A percentile compares a stretch with the other conserved stretches of the same genome.
These are phyloP conservation scores for Diaporthe citrichinensis DNA, from an alignment of 2,329 filamentous ascomycete genomes.

Conservation along the genomic window DNA sequence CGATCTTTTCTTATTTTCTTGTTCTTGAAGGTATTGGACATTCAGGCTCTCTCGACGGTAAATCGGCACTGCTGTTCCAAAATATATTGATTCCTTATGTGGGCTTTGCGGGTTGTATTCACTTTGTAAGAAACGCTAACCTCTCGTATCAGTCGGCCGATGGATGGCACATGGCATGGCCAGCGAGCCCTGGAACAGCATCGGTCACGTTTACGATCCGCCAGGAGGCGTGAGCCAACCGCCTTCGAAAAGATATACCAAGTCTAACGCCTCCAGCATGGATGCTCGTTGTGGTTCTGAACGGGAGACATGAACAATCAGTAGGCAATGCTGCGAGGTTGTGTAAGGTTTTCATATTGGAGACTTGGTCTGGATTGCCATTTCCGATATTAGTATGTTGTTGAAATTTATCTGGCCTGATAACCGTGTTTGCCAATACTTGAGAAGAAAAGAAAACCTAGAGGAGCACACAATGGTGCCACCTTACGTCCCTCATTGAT, in stretches of 20 bases:
- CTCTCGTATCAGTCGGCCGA: background rate
- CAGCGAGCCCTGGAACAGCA: background rate
- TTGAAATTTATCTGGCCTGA: too few relatives aligned
- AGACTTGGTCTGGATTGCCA: background rate
- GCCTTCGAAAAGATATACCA: background rate
- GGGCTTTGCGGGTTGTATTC: background rate
- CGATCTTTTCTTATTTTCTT: background rate
- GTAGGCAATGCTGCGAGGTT: background rate
- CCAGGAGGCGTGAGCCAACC: background rate
- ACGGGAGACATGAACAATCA: background rate
- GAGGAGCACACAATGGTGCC: too few relatives aligned
- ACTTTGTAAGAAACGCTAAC: background rate
- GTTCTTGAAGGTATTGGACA: background rate
- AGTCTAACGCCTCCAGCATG: background rate
- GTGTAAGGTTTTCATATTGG: background rate
- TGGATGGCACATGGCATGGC: background rate
- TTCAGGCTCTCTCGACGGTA: background rate
- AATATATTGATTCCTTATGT: too few relatives aligned
- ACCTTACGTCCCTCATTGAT: too few relatives aligned
- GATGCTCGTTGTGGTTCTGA: background rate
- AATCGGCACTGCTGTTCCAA: background rate
- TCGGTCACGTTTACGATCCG: background rate
- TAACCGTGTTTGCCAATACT: too few relatives aligned
- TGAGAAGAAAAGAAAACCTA: too few relatives aligned
- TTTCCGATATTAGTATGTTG: background rate